A percentile compares a stretch with the other conserved stretches of the same genome.
Evolutionary conservation across 352 stramenopile genomes (phyloP).

Genomic region (Globisporangium lucens): DNA sequence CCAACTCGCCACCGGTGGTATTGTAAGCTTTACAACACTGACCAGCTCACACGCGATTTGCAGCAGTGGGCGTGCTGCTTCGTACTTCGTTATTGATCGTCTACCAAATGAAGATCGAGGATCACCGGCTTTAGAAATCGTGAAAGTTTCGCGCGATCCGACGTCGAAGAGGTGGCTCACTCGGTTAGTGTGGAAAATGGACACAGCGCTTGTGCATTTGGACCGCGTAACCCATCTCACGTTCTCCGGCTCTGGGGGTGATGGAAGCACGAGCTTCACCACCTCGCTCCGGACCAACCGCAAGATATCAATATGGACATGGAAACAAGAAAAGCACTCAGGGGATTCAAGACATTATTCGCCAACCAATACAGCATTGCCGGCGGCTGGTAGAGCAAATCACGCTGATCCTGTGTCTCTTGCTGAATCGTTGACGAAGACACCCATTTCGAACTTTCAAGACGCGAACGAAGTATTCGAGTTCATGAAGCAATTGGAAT

Average conservation of each 20-base stretch:
- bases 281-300: slow-evolving; percentile 1
- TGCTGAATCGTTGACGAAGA: slow-evolving; percentile 5
- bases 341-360: background rate
- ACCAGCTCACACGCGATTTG: background rate
- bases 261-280: background rate
- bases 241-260: background rate
- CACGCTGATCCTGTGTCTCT: slow-evolving; percentile 4
- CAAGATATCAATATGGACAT: slow-evolving; percentile 12
- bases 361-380: background rate
- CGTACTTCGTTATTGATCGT: slow-evolving; percentile 6
- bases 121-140: slow-evolving; percentile 8
- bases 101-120: background rate
- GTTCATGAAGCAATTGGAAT: slow-evolving; percentile 8
- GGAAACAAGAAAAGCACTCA: background rate
- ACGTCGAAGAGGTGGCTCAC: background rate
- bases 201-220: background rate
- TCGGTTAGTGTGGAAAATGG: slow-evolving; percentile 3
- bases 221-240: background rate
- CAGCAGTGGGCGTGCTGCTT: background rate
- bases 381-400: background rate
- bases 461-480: background rate
- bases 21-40: slow-evolving; percentile 24
- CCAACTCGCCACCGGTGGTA: slow-evolving; percentile 12
- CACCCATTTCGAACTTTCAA: slow-evolving; percentile 9
- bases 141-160: slow-evolving; percentile 2